phyloP scores from a whole-genome alignment of 768 basidiomycete species.

The Boletus insuetus region DNA sequence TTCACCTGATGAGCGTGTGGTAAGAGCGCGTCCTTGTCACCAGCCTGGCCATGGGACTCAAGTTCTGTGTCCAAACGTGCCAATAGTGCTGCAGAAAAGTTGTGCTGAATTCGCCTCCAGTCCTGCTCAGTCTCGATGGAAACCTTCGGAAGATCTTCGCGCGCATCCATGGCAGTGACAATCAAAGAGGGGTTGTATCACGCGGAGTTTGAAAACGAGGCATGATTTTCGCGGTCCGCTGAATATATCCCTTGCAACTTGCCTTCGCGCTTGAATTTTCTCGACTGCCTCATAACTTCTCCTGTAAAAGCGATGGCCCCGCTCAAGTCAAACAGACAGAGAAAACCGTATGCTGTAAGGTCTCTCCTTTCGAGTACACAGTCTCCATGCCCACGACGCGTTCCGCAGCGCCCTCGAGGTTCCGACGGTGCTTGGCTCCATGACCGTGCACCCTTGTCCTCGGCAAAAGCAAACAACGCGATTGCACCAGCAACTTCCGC shows the following conservation, averaged over 20 bases:
- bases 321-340: conserved; percentile 30
- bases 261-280: neutral
- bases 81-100: conserved; percentile 48
- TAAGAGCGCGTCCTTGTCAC: conserved; percentile 47
- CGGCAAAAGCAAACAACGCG: conserved; percentile 24
- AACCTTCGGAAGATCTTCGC: conserved; percentile 49
- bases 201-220: conserved; percentile 14
- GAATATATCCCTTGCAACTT: neutral
- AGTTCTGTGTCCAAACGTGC: conserved; percentile 47
- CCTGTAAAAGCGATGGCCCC: conserved; percentile 18
- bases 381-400: neutral
- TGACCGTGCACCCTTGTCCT: conserved; percentile 60
- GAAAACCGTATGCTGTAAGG: conserved; percentile 45
- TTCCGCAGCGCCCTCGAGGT: conserved; percentile 53
- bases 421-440: conserved; percentile 72
- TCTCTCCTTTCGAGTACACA: neutral
- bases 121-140: conserved; percentile 64
- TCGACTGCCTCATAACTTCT: neutral
- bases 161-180: conserved; percentile 26
- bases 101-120: conserved; percentile 60
- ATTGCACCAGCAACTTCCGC: conserved; percentile 26
- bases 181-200: neutral
- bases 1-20: conserved; percentile 52
- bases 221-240: conserved; percentile 8
- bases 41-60: conserved; percentile 34